Evolutionary conservation across 2,329 filamentous ascomycete species (phyloP).

Genomic region (Clonostachys byssicola): DNA sequence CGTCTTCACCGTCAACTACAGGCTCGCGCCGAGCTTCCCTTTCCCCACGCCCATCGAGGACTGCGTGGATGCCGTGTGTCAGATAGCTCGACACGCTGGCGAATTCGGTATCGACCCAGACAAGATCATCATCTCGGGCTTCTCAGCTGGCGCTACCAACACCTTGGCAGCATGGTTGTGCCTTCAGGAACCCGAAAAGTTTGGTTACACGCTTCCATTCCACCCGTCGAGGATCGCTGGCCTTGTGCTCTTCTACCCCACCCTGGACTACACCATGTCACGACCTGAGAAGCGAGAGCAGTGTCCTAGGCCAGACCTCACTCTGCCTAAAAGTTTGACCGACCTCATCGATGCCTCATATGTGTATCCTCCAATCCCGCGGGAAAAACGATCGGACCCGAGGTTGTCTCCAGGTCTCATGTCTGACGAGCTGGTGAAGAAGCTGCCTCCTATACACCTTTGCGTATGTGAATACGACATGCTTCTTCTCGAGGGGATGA

Average conservation of each 20-base stretch:
- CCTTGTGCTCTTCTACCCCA: slow-evolving; percentile 57
- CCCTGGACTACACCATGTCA: slow-evolving; percentile 55
- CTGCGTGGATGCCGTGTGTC: slow-evolving; percentile 59
- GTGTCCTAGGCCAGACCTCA: slow-evolving; percentile 50
- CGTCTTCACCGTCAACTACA: slow-evolving; percentile 62
- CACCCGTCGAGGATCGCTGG: slow-evolving; percentile 43
- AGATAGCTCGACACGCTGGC: slow-evolving; percentile 49
- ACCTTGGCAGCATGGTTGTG: slow-evolving; percentile 43
- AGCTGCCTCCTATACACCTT: slow-evolving; percentile 50
- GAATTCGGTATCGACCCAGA: slow-evolving; percentile 54
- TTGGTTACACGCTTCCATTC: slow-evolving; percentile 26
- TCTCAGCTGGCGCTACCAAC: slow-evolving; percentile 58
- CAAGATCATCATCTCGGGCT: slow-evolving; percentile 56
- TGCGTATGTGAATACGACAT: slow-evolving; percentile 64
- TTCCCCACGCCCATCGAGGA: slow-evolving; percentile 65
- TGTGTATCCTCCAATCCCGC: slow-evolving; percentile 45
- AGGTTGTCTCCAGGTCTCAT: slow-evolving; percentile 56
- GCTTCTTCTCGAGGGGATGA: slow-evolving; percentile 55
- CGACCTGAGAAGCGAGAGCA: slow-evolving; percentile 51
- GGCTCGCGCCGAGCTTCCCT: slow-evolving; percentile 60
- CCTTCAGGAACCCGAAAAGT: slow-evolving; percentile 34
- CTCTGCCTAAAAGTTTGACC: slow-evolving; percentile 52
- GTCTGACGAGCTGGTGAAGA: slow-evolving; percentile 42
- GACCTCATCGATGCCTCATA: slow-evolving; percentile 62
- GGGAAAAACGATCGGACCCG: slow-evolving; percentile 42